Conservation (phyloP, 169 alveolate genomes). For the Plasmodium vinckei region DNA sequence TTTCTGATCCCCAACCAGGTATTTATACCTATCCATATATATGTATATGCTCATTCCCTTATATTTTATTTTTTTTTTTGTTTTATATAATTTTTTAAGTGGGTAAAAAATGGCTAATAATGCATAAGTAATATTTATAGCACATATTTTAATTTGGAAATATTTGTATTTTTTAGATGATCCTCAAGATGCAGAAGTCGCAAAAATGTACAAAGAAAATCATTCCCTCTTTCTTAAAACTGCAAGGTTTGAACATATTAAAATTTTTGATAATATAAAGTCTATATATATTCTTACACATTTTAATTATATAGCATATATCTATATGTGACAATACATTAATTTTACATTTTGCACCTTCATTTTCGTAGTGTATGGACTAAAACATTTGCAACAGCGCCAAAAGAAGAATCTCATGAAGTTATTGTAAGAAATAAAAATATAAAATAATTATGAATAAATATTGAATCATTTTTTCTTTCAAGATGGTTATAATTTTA, state of each 20-base stretch:
- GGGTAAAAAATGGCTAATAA: no score
- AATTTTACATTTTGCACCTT: background rate
- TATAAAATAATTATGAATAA: conserved; percentile 72
- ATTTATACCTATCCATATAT: background rate
- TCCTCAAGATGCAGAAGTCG: conserved; percentile 94
- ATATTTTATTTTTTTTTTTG: background rate
- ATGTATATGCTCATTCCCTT: background rate
- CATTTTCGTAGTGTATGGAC: conserved; percentile 82
- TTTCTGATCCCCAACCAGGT: conserved; percentile 91
- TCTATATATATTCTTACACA: background rate
- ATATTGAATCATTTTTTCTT: conserved; percentile 15
- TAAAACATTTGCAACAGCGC: conserved; percentile 81
- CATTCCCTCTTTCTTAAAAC: conserved; percentile 83
- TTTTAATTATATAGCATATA: background rate
- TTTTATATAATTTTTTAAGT: no score
- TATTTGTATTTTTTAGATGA: conserved; percentile 78
- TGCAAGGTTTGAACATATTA: conserved; percentile 81
- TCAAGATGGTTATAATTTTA: background rate
- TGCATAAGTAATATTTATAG: no score
- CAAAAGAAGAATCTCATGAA: conserved; percentile 63
- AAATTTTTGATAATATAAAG: background rate
- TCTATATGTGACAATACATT: background rate
- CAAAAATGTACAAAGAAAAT: conserved; percentile 88
- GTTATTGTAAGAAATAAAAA: conserved; percentile 63
- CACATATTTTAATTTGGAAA: no score